These are phyloP conservation scores for Gnomoniopsis smithogilvyi DNA, from an alignment of 2,329 filamentous ascomycete genomes.

Conservation along the genomic window DNA sequence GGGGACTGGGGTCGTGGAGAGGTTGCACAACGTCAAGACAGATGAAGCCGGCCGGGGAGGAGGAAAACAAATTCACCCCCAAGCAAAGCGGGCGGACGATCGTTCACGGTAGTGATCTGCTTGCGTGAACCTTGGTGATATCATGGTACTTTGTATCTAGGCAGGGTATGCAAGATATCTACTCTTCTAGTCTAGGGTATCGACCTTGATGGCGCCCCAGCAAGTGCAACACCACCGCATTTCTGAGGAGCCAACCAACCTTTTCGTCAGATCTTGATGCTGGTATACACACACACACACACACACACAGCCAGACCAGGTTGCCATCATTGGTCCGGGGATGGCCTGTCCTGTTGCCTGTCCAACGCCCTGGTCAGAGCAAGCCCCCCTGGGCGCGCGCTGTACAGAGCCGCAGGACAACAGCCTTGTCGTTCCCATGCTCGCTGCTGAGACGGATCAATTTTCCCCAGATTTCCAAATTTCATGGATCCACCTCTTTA, in stretches of 20 bases:
- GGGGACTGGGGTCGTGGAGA: neutral
- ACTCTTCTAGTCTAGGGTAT: neutral
- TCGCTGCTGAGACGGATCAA: constrained; percentile 18
- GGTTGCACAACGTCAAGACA: neutral
- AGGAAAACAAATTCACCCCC: neutral
- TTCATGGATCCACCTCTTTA: constrained; percentile 13
- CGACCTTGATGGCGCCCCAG: neutral
- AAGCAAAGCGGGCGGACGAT: neutral
- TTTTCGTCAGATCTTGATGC: neutral
- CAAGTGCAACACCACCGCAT: neutral
- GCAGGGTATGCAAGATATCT: neutral
- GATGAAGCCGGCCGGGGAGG: neutral
- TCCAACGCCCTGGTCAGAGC: neutral
- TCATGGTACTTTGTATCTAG: constrained; percentile 3
- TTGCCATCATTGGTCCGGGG: constrained; percentile 6
- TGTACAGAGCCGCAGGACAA: constrained; percentile 10
- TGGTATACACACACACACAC: neutral
- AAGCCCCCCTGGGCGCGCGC: neutral
- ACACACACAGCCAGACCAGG: neutral
- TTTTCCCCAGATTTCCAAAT: constrained; percentile 11
- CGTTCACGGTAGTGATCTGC: neutral
- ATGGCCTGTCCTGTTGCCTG: constrained; percentile 3
- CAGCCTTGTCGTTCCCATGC: constrained; percentile 11
- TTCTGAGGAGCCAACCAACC: constrained; percentile 2
- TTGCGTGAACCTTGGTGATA: constrained; percentile 1